Conservation (phyloP, 2,329 filamentous ascomycete species). For the Aspergillus hortae region DNA sequence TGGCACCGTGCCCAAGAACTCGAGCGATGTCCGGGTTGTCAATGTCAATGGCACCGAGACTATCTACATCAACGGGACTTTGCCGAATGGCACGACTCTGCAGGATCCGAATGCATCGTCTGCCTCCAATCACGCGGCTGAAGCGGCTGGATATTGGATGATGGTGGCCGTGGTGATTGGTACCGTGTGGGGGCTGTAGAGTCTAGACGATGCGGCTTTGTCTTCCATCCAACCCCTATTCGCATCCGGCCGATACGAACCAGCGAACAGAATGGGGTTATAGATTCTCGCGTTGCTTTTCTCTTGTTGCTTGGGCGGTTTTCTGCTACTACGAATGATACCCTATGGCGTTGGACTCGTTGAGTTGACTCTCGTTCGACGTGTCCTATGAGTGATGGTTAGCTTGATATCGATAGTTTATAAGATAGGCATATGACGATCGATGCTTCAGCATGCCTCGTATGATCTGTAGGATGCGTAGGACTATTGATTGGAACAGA, state of each 20-base stretch:
- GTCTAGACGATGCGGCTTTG: too few species aligned
- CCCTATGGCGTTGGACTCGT: neutral
- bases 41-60: constrained; percentile 42
- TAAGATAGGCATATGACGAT: too few species aligned
- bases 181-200: constrained; percentile 29
- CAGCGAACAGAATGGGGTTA: too few species aligned
- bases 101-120: constrained; percentile 23
- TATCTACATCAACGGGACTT: constrained; percentile 48
- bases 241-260: too few species aligned
- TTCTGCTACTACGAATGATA: neutral
- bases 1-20: constrained; percentile 38
- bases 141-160: constrained; percentile 41
- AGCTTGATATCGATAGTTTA: neutral
- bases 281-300: neutral
- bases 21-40: constrained; percentile 34
- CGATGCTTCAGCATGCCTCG: too few species aligned
- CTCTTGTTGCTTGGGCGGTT: neutral
- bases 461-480: too few species aligned
- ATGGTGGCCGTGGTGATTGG: constrained; percentile 36
- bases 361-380: too few species aligned
- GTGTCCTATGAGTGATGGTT: too few species aligned
- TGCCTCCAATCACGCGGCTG: constrained; percentile 21
- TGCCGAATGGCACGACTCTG: constrained; percentile 44
- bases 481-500: too few species aligned
- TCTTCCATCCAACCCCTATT: too few species aligned